A percentile compares a stretch with the other conserved stretches of the same genome.
Conservation (phyloP, 805 yeast genomes). For the Candida lessepsii region DNA sequence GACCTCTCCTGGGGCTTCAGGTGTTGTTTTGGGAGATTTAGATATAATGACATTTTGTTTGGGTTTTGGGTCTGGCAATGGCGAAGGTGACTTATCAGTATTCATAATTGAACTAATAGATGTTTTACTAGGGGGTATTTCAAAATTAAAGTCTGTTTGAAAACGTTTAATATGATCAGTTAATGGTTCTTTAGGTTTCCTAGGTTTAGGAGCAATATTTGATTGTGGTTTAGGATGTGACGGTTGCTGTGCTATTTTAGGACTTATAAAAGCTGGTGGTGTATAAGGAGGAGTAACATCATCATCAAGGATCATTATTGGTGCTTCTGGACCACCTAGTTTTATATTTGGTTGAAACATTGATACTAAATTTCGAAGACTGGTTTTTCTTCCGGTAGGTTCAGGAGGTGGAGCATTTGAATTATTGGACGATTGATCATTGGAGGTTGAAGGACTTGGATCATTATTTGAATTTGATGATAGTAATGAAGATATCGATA, state of each 20-base stretch:
- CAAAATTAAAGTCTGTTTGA: constrained; percentile 10
- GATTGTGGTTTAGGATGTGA: no score
- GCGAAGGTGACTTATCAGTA: constrained; percentile 25
- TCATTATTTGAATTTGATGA: constrained; percentile 5
- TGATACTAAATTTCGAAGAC: constrained; percentile 23
- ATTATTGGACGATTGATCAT: not conserved
- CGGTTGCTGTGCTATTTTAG: not conserved
- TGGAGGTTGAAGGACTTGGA: not conserved
- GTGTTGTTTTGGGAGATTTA: not conserved
- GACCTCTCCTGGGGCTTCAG: not conserved
- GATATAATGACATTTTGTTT: not conserved
- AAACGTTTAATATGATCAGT: constrained; percentile 6
- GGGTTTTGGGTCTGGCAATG: not conserved
- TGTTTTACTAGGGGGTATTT: constrained; percentile 25
- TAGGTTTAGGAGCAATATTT: constrained; percentile 5
- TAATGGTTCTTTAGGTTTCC: not conserved
- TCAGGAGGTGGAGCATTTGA: not conserved
- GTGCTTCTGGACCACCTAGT: constrained; percentile 11
- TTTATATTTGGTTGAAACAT: constrained; percentile 31
- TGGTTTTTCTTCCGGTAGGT: not conserved
- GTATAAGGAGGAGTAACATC: constrained; percentile 7
- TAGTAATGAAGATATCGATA: constrained; percentile 33
- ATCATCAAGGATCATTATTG: constrained; percentile 11
- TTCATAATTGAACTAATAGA: constrained; percentile 43
- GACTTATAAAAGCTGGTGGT: constrained; percentile 1